phyloP scores from a whole-genome alignment of 1,284 basidiomycete species.

The Erythrobasidium hasegawianum region DNA sequence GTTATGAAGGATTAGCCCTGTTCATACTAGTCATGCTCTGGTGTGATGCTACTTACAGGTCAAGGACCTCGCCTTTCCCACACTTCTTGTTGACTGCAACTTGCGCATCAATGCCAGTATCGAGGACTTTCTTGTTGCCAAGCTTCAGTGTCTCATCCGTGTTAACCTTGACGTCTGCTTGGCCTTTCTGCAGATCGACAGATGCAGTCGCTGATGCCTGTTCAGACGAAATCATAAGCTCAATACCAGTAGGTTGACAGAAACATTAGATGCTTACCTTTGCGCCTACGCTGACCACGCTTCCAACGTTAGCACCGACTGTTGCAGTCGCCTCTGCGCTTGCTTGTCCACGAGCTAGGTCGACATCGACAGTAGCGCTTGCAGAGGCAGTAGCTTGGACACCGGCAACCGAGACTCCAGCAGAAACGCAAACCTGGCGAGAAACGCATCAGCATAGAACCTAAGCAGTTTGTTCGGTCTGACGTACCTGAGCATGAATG shows the following conservation, averaged over 20 bases:
- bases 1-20: neutral
- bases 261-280: no score
- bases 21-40: no score
- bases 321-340: constrained; percentile 27
- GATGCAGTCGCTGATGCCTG: constrained; percentile 14
- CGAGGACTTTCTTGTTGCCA: constrained; percentile 24
- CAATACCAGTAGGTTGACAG: no score
- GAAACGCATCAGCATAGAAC: neutral
- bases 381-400: constrained; percentile 19
- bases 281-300: constrained; percentile 4
- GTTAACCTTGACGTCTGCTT: constrained; percentile 20
- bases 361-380: constrained; percentile 6
- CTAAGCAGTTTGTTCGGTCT: no score
- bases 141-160: constrained; percentile 21
- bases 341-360: constrained; percentile 15
- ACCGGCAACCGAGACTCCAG: constrained; percentile 13
- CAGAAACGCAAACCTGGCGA: constrained; percentile 15
- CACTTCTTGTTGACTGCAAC: constrained; percentile 24
- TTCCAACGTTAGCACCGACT: constrained; percentile 5
- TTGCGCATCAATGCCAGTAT: constrained; percentile 23
- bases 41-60: no score
- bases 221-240: no score
- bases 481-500: constrained; percentile 20
- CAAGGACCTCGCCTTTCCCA: constrained; percentile 11
- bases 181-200: constrained; percentile 22